Base-by-base conservation (phyloP, 495 filamentous ascomycete genomes). In the Daldinia concentrica region DNA sequence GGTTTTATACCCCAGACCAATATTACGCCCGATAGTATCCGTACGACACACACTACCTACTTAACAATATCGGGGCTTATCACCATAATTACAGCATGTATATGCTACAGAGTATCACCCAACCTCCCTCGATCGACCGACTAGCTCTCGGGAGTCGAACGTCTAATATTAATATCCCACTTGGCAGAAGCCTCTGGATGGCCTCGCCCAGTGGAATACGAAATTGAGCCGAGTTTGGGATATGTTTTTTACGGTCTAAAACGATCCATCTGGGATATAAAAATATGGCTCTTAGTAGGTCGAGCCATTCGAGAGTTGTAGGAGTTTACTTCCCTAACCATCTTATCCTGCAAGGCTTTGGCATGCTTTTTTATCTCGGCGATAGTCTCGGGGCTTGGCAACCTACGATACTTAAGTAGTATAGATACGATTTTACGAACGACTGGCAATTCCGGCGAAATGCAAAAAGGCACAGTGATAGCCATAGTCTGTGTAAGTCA, bases 91-190 rank as follows among this genome's bases (percentile, higher is more conserved):
- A 4, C 6, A 0, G 8, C 45, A 22, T 2, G 34, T 60, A 36
- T 4, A 29, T 24, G 1, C 14, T 30, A 24, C 3, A 22, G 0
- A 1, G 24, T 11, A 11, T 7, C 60, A 17, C 55, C 67, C 12
- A 36, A 60, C 37, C 27, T 70, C 22, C 67, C 61, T 64, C 61
- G 61, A 50, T 34, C 55, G 11, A 70, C 67, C 8, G 15, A 22
- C 3, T 55, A 27, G 45, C 24, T 70, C 29, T 22, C 27, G 19
- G 17, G 5, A 4, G 17, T 12, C 36, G 56, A 70, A 36, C 45
- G 67, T 43, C 6, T n/a, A n/a, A 29, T 48, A 27, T 26, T 41
- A 11, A 3, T 64, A 34, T 55, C 27, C 19, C 55, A n/a, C 15
- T 17, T 70, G 15, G 54, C 61, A 14, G 26, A 61, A 26, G 48